A percentile compares a stretch with the other conserved stretches of the same genome.
These are phyloP conservation scores for Leucocoprinus leucothites DNA, from an alignment of 768 basidiomycete genomes.

Conservation along the genomic window DNA sequence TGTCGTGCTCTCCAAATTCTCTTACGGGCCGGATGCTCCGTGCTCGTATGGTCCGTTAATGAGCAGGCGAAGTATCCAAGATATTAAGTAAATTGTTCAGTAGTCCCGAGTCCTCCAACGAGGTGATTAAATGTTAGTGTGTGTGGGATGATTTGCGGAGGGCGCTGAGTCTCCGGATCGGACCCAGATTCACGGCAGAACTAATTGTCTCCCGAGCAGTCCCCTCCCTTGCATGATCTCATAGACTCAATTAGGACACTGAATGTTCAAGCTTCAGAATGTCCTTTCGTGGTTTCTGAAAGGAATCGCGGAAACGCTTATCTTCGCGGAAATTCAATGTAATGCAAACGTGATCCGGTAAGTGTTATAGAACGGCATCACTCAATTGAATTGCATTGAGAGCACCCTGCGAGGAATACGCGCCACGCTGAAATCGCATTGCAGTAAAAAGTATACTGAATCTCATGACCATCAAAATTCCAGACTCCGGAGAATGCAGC, in stretches of 20 bases:
- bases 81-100: too few relatives aligned
- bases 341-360: slow-evolving; percentile 7
- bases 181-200: background rate
- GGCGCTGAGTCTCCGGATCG: slow-evolving; percentile 3
- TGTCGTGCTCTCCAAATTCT: too few relatives aligned
- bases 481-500: slow-evolving; percentile 14
- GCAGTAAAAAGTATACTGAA: slow-evolving; percentile 9
- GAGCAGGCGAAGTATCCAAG: too few relatives aligned
- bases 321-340: slow-evolving; percentile 8
- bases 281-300: background rate
- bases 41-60: too few relatives aligned
- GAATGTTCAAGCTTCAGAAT: background rate
- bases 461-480: slow-evolving; percentile 14
- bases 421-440: slow-evolving; percentile 12
- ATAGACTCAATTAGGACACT: slow-evolving; percentile 4
- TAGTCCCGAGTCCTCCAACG: too few relatives aligned
- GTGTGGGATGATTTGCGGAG: too few relatives aligned
- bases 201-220: background rate
- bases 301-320: slow-evolving; percentile 8
- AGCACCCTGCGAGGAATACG: slow-evolving; percentile 2
- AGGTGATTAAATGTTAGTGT: too few relatives aligned
- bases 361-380: background rate
- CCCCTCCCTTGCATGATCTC: background rate
- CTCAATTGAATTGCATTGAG: background rate
- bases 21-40: too few relatives aligned